These are phyloP conservation scores for Kernera saxatilis DNA, from an alignment of 345 rosid species.

Conservation along the genomic window DNA sequence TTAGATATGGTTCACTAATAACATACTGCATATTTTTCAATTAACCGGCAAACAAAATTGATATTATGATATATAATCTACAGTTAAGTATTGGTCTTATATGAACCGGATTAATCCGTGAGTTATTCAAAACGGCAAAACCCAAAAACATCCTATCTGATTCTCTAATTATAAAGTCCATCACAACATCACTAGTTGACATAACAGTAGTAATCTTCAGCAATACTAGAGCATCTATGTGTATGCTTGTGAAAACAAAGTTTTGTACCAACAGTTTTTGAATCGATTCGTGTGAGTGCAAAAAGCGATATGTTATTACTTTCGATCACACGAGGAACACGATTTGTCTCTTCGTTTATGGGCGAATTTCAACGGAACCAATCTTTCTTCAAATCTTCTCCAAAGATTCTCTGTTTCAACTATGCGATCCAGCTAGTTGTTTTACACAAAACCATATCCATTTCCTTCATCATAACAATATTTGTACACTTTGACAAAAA, in stretches of 20 bases:
- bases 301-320: constrained; percentile 1
- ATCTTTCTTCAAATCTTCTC: constrained; percentile 11
- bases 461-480: constrained; percentile 4
- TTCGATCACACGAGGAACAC: constrained; percentile 12
- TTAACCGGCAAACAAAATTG: neutral
- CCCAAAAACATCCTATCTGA: neutral
- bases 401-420: constrained; percentile 11
- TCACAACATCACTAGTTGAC: constrained; percentile 7
- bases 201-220: constrained; percentile 11
- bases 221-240: constrained; percentile 19
- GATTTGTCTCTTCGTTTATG: constrained; percentile 27
- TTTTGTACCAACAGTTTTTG: constrained; percentile 2
- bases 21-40: neutral
- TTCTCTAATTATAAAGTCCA: neutral
- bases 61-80: neutral
- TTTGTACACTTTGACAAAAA: neutral
- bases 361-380: constrained; percentile 15
- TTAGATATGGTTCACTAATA: too few species aligned
- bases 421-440: constrained; percentile 22
- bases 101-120: neutral
- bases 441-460: constrained; percentile 11
- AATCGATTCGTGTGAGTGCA: constrained; percentile 13
- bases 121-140: neutral
- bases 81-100: too few species aligned
- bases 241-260: neutral